A percentile compares a stretch with the other conserved stretches of the same genome.
Conservation (phyloP, 768 basidiomycete genomes). For the Butyriboletus loyo region DNA sequence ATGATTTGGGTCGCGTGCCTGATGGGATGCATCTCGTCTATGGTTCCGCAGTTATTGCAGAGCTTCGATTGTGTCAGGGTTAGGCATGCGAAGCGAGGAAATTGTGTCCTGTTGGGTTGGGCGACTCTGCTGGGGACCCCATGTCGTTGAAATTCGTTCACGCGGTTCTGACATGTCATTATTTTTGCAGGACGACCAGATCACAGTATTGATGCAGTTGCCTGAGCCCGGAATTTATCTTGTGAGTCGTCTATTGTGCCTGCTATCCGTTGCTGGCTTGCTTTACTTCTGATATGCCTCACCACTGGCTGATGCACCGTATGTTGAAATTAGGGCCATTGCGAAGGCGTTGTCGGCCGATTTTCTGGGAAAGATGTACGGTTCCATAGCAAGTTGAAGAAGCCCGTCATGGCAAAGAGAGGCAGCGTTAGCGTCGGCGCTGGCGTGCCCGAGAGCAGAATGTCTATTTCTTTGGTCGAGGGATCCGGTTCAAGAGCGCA, state of each 20-base stretch:
- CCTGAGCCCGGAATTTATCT: constrained; percentile 55
- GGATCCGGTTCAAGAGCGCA: neutral
- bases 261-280: neutral
- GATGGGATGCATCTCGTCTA: neutral
- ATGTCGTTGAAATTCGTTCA: neutral
- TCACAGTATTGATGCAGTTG: constrained; percentile 73
- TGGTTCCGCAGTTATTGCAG: neutral
- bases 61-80: neutral
- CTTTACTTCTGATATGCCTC: neutral
- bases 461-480: constrained; percentile 20
- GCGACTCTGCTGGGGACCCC: neutral
- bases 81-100: neutral
- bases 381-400: constrained; percentile 75
- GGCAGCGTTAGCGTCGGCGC: constrained; percentile 17
- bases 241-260: constrained; percentile 40
- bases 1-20: neutral
- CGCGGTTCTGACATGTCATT: constrained; percentile 7
- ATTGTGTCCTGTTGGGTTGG: neutral
- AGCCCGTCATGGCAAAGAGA: constrained; percentile 74
- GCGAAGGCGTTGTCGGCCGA: constrained; percentile 82
- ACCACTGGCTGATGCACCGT: neutral
- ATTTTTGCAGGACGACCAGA: constrained; percentile 64
- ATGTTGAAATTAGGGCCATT: constrained; percentile 57
- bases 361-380: constrained; percentile 63
- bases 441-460: constrained; percentile 5